Base-by-base conservation (phyloP, 2,329 filamentous ascomycete genomes). In the Penicillium sp. region DNA sequence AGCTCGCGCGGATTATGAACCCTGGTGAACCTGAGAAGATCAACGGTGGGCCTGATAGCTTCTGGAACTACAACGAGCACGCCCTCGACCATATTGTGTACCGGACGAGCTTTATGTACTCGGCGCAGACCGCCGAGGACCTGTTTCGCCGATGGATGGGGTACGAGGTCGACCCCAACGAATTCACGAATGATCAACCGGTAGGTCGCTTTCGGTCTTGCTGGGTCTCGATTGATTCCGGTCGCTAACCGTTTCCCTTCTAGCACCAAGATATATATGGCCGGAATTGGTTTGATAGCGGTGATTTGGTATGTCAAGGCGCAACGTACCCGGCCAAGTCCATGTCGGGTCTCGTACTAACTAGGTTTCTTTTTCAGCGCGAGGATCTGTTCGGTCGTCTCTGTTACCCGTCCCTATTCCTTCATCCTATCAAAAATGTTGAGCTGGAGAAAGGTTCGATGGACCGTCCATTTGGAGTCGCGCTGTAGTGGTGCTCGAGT, bases 391-490 rank as follows among this genome's bases (percentile, higher is more conserved):
- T 29, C 9, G 26, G 18, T n/a, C 17, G 17, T 19, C 34, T 37
- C 26, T 31, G 26, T 13, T 37, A 29, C 30, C 35, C 26, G 30
- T 37, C 17, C 16, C n/a, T 37, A 14, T 23, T 37, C 17, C 26
- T 37, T 7, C 21, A 23, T 11, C 11, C 21, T 7, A 11, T 23
- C 21, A 23, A 23, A 11, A 23, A 23, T 23, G 7, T 11, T 11
- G 7, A 23, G 11, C 7, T 7, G 21, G 7, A 23, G 21, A 23
- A 23, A 23, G 21, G 21, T n/a, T n/a, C n/a, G n/a, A n/a, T n/a
- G n/a, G n/a, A n/a, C n/a, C n/a, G n/a, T n/a, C n/a, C n/a, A n/a
- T n/a, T n/a, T n/a, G n/a, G n/a, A n/a, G n/a, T n/a, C n/a, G n/a
- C n/a, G n/a, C n/a, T n/a, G n/a, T n/a, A n/a, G n/a, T n/a, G n/a